Conservation (phyloP, 805 yeast genomes). For the Saturnispora silvae region DNA sequence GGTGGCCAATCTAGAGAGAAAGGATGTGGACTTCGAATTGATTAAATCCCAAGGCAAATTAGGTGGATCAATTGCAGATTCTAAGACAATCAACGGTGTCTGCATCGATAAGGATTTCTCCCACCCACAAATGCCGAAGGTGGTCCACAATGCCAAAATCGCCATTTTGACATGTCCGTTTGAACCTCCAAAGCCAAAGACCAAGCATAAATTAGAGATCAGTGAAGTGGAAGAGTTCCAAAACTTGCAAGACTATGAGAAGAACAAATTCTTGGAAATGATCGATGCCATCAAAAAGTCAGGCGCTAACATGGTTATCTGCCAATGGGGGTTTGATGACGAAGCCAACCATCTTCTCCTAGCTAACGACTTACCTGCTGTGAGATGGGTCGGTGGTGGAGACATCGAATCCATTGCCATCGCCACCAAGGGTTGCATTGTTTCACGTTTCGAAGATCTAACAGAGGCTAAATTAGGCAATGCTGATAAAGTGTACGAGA, state of each 20-base stretch:
- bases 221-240: conserved; percentile 90
- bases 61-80: conserved; percentile 88
- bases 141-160: conserved; percentile 66
- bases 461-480: conserved; percentile 71
- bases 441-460: conserved; percentile 93
- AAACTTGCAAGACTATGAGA: conserved; percentile 85
- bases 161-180: conserved; percentile 97
- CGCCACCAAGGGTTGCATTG: conserved; percentile 95
- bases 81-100: conserved; percentile 80
- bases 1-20: conserved; percentile 85
- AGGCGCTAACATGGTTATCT: conserved; percentile 93
- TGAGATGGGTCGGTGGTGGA: conserved; percentile 98
- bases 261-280: conserved; percentile 84
- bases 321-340: conserved; percentile 99
- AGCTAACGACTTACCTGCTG: conserved; percentile 85
- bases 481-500: conserved; percentile 77
- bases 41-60: conserved; percentile 92
- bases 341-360: conserved; percentile 91
- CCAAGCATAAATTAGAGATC: conserved; percentile 93
- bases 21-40: conserved; percentile 94
- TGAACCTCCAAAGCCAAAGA: conserved; percentile 99
- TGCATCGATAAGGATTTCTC: conserved; percentile 93
- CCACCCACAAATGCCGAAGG: conserved; percentile 96
- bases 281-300: conserved; percentile 72
- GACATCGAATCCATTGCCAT: conserved; percentile 93